Evolutionary conservation across 805 yeast species (phyloP).

Genomic region (Candida pini): DNA sequence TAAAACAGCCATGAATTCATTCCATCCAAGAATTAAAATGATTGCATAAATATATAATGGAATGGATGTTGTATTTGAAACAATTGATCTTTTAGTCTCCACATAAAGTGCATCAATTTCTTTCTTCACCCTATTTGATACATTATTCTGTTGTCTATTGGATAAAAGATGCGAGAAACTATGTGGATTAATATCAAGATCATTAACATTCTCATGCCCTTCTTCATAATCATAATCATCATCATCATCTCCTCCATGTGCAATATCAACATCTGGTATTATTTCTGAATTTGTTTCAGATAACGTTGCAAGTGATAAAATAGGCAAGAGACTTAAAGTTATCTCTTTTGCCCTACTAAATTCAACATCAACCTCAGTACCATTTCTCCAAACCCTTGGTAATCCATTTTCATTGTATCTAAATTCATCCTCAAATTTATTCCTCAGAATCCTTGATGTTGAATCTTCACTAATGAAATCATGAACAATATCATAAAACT

Average conservation of each 20-base stretch:
- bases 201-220: conserved; percentile 37
- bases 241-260: conserved; percentile 30
- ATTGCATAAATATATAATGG: conserved; percentile 79
- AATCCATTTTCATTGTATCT: conserved; percentile 77
- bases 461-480: conserved; percentile 63
- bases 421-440: conserved; percentile 75
- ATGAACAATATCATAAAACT: conserved; percentile 51
- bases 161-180: conserved; percentile 54
- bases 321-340: conserved; percentile 55
- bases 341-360: conserved; percentile 55
- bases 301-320: conserved; percentile 50
- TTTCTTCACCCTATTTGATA: conserved; percentile 57
- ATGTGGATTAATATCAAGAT: conserved; percentile 28
- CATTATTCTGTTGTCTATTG: conserved; percentile 49
- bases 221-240: conserved; percentile 35
- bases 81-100: conserved; percentile 84
- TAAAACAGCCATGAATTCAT: conserved; percentile 83
- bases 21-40: conserved; percentile 84
- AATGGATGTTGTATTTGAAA: conserved; percentile 70
- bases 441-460: conserved; percentile 61
- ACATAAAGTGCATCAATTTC: conserved; percentile 74
- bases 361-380: conserved; percentile 62
- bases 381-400: conserved; percentile 76
- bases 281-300: conserved; percentile 46
- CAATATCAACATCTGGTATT: conserved; percentile 51